Evolutionary conservation across 768 basidiomycete species (phyloP).

Genomic region (Cantharellus anzutake): DNA sequence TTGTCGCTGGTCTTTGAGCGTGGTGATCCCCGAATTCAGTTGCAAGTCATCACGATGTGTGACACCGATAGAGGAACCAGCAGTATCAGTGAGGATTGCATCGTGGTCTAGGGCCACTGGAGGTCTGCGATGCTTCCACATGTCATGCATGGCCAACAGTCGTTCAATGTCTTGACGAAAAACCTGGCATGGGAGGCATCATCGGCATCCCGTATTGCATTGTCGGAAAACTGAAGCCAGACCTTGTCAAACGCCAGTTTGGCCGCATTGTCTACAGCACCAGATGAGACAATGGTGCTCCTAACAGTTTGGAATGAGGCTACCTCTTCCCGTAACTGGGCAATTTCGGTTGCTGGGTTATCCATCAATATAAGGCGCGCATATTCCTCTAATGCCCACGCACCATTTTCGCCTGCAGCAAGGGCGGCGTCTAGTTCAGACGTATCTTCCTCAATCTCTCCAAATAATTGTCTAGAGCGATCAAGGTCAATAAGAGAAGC

Average conservation of each 20-base stretch:
- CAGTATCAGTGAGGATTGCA: slow-evolving; percentile 31
- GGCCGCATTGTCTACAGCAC: slow-evolving; percentile 21
- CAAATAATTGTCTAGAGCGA: slow-evolving; percentile 64
- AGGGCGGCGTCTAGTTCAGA: slow-evolving; percentile 82
- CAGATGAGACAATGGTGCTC: slow-evolving; percentile 29
- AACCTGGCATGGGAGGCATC: slow-evolving; percentile 31
- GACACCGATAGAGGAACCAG: background rate
- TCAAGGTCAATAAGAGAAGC: background rate
- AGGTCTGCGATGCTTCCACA: slow-evolving; percentile 86
- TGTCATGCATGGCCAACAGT: slow-evolving; percentile 81
- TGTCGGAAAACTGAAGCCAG: background rate
- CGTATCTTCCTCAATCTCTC: slow-evolving; percentile 57
- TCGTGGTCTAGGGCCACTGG: slow-evolving; percentile 73
- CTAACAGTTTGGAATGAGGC: slow-evolving; percentile 74
- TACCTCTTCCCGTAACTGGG: slow-evolving; percentile 73
- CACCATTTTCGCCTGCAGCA: slow-evolving; percentile 85
- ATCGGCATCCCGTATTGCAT: background rate
- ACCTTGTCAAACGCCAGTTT: slow-evolving; percentile 76
- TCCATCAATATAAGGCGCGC: background rate
- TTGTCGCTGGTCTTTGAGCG: slow-evolving; percentile 67
- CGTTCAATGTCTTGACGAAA: slow-evolving; percentile 78
- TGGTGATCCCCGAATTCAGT: slow-evolving; percentile 5
- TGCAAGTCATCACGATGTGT: background rate
- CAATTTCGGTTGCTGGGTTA: slow-evolving; percentile 67
- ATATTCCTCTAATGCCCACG: slow-evolving; percentile 8